These are phyloP conservation scores for Tetrapisispora arboricola DNA, from an alignment of 805 yeast genomes.

Conservation along the genomic window DNA sequence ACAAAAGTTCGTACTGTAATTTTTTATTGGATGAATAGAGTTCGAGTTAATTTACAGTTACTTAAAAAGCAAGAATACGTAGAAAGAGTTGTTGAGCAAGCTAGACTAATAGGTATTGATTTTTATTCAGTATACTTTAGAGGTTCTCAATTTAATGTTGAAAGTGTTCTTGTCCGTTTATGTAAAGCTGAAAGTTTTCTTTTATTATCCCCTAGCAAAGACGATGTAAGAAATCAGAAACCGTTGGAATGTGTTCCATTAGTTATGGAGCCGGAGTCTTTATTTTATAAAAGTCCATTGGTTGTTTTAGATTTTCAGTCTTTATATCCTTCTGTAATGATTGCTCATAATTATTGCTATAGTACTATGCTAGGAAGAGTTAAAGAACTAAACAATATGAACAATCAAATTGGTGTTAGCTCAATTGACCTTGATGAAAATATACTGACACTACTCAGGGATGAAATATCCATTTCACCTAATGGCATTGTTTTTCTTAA, in stretches of 20 bases:
- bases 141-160: conserved; percentile 93
- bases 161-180: conserved; percentile 65
- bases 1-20: conserved; percentile 34
- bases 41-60: conserved; percentile 34
- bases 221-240: conserved; percentile 72
- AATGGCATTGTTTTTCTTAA: conserved; percentile 79
- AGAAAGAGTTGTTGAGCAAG: conserved; percentile 66
- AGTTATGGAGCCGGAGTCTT: conserved; percentile 85
- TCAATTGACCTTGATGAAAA: conserved; percentile 46
- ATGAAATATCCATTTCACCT: conserved; percentile 64
- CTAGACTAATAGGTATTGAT: conserved; percentile 80
- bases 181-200: conserved; percentile 68
- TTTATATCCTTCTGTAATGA: conserved; percentile 82
- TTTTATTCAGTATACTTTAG: conserved; percentile 78
- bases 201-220: conserved; percentile 66
- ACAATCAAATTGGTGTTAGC: conserved; percentile 44
- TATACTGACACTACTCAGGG: conserved; percentile 39
- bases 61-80: conserved; percentile 56
- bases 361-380: conserved; percentile 61
- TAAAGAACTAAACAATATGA: conserved; percentile 37
- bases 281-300: conserved; percentile 78
- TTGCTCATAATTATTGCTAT: conserved; percentile 84
- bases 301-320: conserved; percentile 91
- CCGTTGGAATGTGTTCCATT: conserved; percentile 82
- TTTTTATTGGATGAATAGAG: conserved; percentile 37